Conservation (phyloP, 78 protist species). For the Monocercomonoides exilis region DNA sequence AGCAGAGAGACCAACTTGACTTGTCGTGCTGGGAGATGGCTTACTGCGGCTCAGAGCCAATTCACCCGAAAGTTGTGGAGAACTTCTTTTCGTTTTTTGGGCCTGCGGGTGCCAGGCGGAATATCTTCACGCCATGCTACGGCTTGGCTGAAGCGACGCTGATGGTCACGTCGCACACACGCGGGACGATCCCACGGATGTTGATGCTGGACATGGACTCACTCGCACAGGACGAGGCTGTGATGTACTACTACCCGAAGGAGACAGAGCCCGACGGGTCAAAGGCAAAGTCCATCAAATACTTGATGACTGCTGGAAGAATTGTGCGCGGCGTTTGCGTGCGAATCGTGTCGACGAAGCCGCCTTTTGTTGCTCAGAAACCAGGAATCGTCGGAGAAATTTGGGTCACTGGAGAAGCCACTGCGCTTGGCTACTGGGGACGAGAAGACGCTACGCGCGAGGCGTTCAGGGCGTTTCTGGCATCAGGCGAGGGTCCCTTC, state of each 20-base stretch:
- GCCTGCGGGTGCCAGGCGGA: not conserved
- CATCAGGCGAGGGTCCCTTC: conserved; percentile 6
- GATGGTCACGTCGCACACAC: not conserved
- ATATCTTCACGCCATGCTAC: not conserved
- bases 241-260: not conserved
- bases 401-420: not conserved
- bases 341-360: not conserved
- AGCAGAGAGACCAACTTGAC: not conserved
- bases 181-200: not conserved
- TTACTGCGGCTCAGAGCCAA: not conserved
- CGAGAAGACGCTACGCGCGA: not conserved
- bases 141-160: conserved; percentile 21
- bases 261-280: no score
- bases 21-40: not conserved
- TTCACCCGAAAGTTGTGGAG: not conserved
- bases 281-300: not conserved
- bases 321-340: not conserved
- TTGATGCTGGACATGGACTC: not conserved
- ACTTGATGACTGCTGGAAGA: not conserved
- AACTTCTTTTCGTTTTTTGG: not conserved
- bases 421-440: conserved; percentile 14
- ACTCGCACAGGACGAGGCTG: not conserved
- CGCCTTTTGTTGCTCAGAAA: not conserved
- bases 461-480: conserved; percentile 5
- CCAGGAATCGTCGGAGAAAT: conserved; percentile 16